Conservation (phyloP, 1,284 basidiomycete genomes). For the Fistulina hepatica region DNA sequence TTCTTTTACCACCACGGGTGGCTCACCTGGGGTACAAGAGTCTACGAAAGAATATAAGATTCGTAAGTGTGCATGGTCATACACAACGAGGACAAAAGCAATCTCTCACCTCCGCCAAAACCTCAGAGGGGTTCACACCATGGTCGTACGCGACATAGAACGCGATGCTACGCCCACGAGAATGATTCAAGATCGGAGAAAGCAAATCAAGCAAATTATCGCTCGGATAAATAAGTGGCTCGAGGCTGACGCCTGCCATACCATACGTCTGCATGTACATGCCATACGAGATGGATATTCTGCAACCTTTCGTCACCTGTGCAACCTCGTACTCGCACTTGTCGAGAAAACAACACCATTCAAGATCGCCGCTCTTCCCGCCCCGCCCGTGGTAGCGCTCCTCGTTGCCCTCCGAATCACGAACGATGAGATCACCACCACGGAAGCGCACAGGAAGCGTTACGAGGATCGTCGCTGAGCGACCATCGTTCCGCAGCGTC, state of each 20-base stretch:
- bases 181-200: conserved; percentile 57
- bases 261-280: conserved; percentile 60
- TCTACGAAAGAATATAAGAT: not conserved
- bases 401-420: conserved; percentile 42
- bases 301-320: conserved; percentile 55
- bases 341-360: conserved; percentile 64
- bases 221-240: conserved; percentile 61
- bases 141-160: conserved; percentile 65
- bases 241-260: conserved; percentile 41
- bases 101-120: conserved; percentile 56
- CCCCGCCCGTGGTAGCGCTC: conserved; percentile 54
- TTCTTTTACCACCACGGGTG: too few species aligned
- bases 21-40: too few species aligned
- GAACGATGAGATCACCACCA: conserved; percentile 54
- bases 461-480: conserved; percentile 60
- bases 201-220: conserved; percentile 61
- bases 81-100: conserved; percentile 59
- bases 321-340: conserved; percentile 69
- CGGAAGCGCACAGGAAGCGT: conserved; percentile 63
- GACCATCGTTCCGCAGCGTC: conserved; percentile 45
- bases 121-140: conserved; percentile 59
- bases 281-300: conserved; percentile 58
- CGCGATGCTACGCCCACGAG: conserved; percentile 56
- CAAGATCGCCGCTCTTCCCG: conserved; percentile 52
- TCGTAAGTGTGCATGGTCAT: conserved; percentile 38